Evolutionary conservation across 306 rosid species (phyloP), one percentile per base, ranked within the genome.

Genomic region (Morella rubra): DNA sequence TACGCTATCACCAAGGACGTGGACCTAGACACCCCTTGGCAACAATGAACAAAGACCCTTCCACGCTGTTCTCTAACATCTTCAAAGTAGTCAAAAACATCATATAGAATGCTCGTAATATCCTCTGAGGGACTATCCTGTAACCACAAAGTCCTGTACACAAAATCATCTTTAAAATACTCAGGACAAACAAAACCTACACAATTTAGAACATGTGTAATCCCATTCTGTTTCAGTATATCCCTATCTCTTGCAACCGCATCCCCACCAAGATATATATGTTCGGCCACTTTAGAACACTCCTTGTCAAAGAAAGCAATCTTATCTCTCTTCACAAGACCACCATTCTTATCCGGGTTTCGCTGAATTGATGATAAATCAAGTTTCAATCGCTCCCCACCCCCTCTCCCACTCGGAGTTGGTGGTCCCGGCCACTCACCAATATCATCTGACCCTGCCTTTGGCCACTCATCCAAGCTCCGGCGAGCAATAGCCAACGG

Each of bases 341-440:
- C 98, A 59, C 87, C 88, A 80, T 89, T 91, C 83, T 85, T 89
- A 77, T 89, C 97, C 1, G 90, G 90, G 76, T 84, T 88, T 75
- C 86, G 80, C 91, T 96, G 98, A 82, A 96, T 93, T 0, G 98
- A 78, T 5, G 98, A 93, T 76, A 96, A 84, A 88, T 96, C 99
- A 81, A 96, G 98, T 87, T 93, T 96, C 87, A 96, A 87, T 81
- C 98, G 89, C 76, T 96, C 99, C 58, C 94, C 93, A 74, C 84
- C 86, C 44, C 89, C 91, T 75, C 86, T 82, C 40, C 96, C 96
- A 41, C 98, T 83, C 0, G 99, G 99, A 6, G 99, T 96, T 19
- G 99, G 92, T 62, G 98, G 96, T 47, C 88, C 97, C 0, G 90
- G 90, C 99, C 99, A 96, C 91, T 96, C 99, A 1, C 99, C 99